Evolutionary conservation across 192 early-diverging fungal species (phyloP), one percentile per base, ranked within the genome.

Genomic region (Linnemannia schmuckeri): DNA sequence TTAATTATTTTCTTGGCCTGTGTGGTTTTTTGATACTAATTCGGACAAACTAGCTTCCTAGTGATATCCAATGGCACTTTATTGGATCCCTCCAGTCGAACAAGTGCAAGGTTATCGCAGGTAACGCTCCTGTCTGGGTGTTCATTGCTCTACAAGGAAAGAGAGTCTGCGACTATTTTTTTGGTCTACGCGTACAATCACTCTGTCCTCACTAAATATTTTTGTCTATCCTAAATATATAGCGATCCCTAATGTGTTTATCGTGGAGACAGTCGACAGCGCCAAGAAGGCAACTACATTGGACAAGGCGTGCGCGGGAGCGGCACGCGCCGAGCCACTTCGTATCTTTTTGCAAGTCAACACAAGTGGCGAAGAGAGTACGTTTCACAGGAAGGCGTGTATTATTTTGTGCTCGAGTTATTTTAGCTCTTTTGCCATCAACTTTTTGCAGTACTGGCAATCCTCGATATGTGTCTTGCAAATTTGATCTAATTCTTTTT

Each of bases 1-100:
- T 27, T 80, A 71, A 66, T 57, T 52, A 35, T 49, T 22, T 24
- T 52, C 75, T 90, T 46, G 35, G 35, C 18, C 24, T 18, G 40
- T 55, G 30, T 68, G 27, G 27, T 38, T 38, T 46, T 33, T 52
- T 5, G 49, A 6, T 18, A 18, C 49, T 78, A 75, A 17, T 79
- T 15, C 6, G 38, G 33, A 66, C 12, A 52, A 47, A 40, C 12
- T 76, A 92, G 93, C 89, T 99, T 24, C 97, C 98, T 41, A 46
- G 80, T 20, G 97, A 98, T 90, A 98, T 99, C 81, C 75, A 94
- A 75, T 99, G 98, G 98, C 98, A 99, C 88, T 99, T 99, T 88
- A 98, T 98, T 77, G 98, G 97, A 12, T 89, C 94, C 12, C 88
- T 99, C n/a, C 98, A 99, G 88, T 96, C 94, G 86, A 99, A 99